phyloP scores from a whole-genome alignment of 2,329 filamentous ascomycete genomes.

The Cercospora canescens region DNA sequence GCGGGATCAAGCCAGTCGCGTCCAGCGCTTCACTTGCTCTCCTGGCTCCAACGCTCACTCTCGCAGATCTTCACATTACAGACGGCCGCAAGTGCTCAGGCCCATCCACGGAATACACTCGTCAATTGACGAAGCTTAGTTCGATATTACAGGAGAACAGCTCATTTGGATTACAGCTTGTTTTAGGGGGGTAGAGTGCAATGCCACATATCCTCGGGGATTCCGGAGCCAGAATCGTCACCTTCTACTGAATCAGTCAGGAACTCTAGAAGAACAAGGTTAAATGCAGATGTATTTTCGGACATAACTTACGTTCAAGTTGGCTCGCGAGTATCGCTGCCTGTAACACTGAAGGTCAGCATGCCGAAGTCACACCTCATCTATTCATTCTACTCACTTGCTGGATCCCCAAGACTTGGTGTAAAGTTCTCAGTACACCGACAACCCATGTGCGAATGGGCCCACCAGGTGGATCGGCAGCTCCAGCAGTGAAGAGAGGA shows the following conservation, averaged over 20 bases:
- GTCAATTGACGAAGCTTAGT: too few species aligned
- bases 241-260: slow-evolving; percentile 17
- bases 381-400: slow-evolving; percentile 1
- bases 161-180: neutral
- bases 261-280: neutral
- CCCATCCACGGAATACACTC: too few species aligned
- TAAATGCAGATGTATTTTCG: neutral
- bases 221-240: slow-evolving; percentile 15
- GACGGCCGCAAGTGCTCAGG: too few species aligned
- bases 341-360: neutral
- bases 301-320: slow-evolving; percentile 15
- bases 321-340: slow-evolving; percentile 15
- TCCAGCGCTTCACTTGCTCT: neutral
- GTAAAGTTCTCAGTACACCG: slow-evolving; percentile 13
- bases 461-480: slow-evolving; percentile 17
- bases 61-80: neutral
- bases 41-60: neutral
- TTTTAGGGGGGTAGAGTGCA: slow-evolving; percentile 12
- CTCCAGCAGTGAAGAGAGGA: slow-evolving; percentile 16
- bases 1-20: neutral
- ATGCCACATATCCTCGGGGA: slow-evolving; percentile 20
- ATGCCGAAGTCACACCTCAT: neutral
- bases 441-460: slow-evolving; percentile 15
- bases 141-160: too few species aligned
- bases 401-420: slow-evolving; percentile 11